Percentiles rank a stretch among this genome's conserved stretches.
phyloP scores from a whole-genome alignment of 768 basidiomycete species.

The Mycena amicta region DNA sequence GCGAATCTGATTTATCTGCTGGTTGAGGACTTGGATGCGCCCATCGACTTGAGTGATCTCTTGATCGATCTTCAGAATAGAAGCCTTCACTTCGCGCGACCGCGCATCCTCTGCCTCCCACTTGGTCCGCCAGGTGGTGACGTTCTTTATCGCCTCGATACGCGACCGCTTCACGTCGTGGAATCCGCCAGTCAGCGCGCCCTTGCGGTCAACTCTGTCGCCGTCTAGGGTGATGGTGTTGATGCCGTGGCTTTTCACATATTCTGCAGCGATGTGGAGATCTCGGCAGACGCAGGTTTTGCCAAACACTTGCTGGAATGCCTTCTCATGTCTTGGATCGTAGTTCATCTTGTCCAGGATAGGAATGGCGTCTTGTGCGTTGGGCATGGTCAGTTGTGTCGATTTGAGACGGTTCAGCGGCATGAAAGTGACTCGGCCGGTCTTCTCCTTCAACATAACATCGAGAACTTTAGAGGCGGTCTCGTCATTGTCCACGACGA shows the following conservation, averaged over 20 bases:
- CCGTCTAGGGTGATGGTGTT: conserved; percentile 98
- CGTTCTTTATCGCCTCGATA: conserved; percentile 81
- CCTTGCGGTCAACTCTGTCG: conserved; percentile 96
- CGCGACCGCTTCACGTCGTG: conserved; percentile 90
- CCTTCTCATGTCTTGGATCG: conserved; percentile 69
- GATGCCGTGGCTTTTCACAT: conserved; percentile 91
- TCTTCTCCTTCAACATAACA: conserved; percentile 90
- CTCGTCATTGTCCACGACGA: conserved; percentile 95
- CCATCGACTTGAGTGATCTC: conserved; percentile 80
- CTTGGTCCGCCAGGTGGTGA: conserved; percentile 75
- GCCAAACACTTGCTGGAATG: conserved; percentile 96
- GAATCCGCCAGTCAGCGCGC: conserved; percentile 93
- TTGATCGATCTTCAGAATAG: conserved; percentile 77
- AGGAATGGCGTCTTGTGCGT: conserved; percentile 78
- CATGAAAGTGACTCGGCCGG: conserved; percentile 97
- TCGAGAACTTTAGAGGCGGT: conserved; percentile 92
- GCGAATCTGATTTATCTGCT: conserved; percentile 70
- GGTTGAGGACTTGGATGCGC: conserved; percentile 66
- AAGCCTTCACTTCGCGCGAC: conserved; percentile 72
- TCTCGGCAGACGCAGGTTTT: conserved; percentile 96
- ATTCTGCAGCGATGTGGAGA: conserved; percentile 88
- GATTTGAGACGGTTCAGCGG: conserved; percentile 93
- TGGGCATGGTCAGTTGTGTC: conserved; percentile 62
- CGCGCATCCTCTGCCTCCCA: conserved; percentile 65
- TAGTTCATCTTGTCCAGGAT: conserved; percentile 83